Percentiles rank a stretch among this genome's conserved stretches.
Conservation (phyloP, 2,329 filamentous ascomycete genomes). For the Gremmenia infestans region DNA sequence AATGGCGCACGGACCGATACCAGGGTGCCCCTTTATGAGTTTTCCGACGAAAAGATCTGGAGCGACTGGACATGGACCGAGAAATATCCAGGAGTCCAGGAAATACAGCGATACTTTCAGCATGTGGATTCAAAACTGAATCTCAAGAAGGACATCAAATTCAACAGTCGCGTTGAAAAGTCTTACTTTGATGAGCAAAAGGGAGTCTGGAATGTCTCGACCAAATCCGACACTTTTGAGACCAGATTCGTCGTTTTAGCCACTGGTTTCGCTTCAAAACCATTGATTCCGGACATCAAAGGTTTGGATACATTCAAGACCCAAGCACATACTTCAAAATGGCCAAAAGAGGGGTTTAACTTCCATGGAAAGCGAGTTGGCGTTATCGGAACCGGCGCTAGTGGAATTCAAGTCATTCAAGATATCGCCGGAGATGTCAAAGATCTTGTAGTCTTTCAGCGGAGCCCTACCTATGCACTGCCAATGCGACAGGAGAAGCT, state of each 20-base stretch:
- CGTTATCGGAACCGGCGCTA: conserved; percentile 44
- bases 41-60: conserved; percentile 20
- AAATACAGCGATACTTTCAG: conserved; percentile 42
- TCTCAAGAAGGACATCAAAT: conserved; percentile 37
- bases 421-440: conserved; percentile 34
- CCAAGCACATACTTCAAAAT: conserved; percentile 18
- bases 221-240: conserved; percentile 29
- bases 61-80: conserved; percentile 42
- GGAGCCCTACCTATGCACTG: conserved; percentile 53
- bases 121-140: conserved; percentile 41
- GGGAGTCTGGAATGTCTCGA: conserved; percentile 37
- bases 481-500: conserved; percentile 50
- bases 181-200: conserved; percentile 35
- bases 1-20: neutral
- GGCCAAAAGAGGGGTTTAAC: conserved; percentile 37
- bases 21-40: neutral
- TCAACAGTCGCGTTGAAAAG: conserved; percentile 37
- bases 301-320: conserved; percentile 23
- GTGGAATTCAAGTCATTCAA: conserved; percentile 25
- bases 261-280: conserved; percentile 23
- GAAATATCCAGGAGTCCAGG: conserved; percentile 35
- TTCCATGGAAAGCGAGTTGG: conserved; percentile 46
- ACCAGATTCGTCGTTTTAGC: conserved; percentile 22
- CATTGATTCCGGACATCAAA: conserved; percentile 23
- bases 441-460: conserved; percentile 45